A percentile compares a stretch with the other conserved stretches of the same genome.
phyloP scores from a whole-genome alignment of 768 basidiomycete species.

The Erythrobasidium yunnanense region DNA sequence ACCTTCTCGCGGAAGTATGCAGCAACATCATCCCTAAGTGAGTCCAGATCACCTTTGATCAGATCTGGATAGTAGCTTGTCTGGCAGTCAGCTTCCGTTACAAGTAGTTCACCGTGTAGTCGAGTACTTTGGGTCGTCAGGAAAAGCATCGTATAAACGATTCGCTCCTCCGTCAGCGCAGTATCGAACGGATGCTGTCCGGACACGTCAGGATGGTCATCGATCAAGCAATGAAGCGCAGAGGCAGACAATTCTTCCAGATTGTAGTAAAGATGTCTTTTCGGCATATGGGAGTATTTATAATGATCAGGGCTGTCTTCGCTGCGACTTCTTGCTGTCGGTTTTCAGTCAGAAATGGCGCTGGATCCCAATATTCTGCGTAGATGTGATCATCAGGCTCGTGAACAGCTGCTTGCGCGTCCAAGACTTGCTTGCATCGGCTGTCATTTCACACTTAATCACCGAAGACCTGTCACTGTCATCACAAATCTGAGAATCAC shows the following conservation, averaged over 20 bases:
- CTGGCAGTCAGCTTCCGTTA: not conserved
- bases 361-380: constrained; percentile 4
- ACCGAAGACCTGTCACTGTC: too few relatives aligned
- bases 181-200: constrained; percentile 36
- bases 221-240: constrained; percentile 20
- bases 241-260: constrained; percentile 45
- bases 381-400: too few relatives aligned
- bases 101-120: not conserved
- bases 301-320: constrained; percentile 58
- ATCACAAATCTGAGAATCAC: too few relatives aligned
- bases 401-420: too few relatives aligned
- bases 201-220: constrained; percentile 38
- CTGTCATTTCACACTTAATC: too few relatives aligned
- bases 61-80: constrained; percentile 65
- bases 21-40: constrained; percentile 62
- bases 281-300: constrained; percentile 74
- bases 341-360: constrained; percentile 6
- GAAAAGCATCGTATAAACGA: constrained; percentile 56
- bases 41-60: constrained; percentile 91
- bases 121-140: constrained; percentile 13
- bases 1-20: constrained; percentile 57
- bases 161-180: constrained; percentile 89
- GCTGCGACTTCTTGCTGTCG: not conserved
- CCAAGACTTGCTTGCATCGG: too few relatives aligned
- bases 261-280: constrained; percentile 52